Base-by-base conservation (phyloP, 2,329 filamentous ascomycete genomes). In the Cladosporium austrohemisphaericum region DNA sequence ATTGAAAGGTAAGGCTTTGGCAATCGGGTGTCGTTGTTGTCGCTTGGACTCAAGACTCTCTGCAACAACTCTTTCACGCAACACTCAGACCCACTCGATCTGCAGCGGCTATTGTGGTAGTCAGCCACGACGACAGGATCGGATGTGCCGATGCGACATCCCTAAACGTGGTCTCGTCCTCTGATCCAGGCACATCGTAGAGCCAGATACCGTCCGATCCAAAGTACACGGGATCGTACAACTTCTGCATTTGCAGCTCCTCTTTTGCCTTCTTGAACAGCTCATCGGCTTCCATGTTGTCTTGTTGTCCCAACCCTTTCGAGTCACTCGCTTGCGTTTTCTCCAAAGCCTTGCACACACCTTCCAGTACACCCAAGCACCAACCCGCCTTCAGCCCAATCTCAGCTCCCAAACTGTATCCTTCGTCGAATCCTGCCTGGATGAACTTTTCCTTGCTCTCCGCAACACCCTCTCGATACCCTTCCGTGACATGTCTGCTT, bases 381-480 rank as follows among this genome's bases (percentile, higher is more conserved):
- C 81, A 82, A 0, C 93, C 93, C 0, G 83, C 85, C 22, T 77
- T 76, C 55, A 86, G 67, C 0, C 92, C 93, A 23, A 97, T 72
- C 44, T 85, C 83, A 1, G 89, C 91, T 10, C 93, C 93, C 0
- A 97, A 75, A 11, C 82, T 76, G 65, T 90, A 97, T 0, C 92
- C 92, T 56, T 92, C 88, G 65, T 98, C 93, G 63, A 98, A 97
- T 0, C 92, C 92, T 11, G 76, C 76, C 69, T 98, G 93, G 20
- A 96, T 81, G 60, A 83, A 85, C 40, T 76, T 71, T 20, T 80
- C 79, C 66, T 97, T 97, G 25, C 86, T 86, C 3, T 73, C 74
- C 0, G 85, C 78, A 46, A 97, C 79, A 36, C 92, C 93, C 61
- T 96, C 91, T 52, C 92, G 85, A 70, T 97, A 97, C 16, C 93